Evolutionary conservation across 108 stramenopile genomes (phyloP).

Genomic region (Parmales sp.): DNA sequence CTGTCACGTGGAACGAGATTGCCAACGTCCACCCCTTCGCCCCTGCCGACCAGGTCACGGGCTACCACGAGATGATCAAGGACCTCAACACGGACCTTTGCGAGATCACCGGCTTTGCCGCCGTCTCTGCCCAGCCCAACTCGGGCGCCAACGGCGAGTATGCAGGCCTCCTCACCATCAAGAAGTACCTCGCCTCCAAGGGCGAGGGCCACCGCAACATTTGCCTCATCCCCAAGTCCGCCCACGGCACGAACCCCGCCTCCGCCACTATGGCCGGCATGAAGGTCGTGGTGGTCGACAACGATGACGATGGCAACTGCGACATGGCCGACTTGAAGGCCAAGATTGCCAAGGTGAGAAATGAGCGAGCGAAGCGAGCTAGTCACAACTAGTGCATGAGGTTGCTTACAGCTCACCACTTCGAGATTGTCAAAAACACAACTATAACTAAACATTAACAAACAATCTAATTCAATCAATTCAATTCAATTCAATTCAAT

Average conservation of each 20-base stretch:
- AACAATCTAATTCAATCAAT: too few relatives aligned
- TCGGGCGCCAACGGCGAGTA: constrained; percentile 96
- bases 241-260: constrained; percentile 98
- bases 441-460: too few relatives aligned
- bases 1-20: constrained; percentile 96
- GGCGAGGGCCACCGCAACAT: constrained; percentile 87
- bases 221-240: constrained; percentile 95
- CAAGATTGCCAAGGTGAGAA: constrained; percentile 88
- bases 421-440: too few relatives aligned
- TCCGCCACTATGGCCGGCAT: constrained; percentile 90
- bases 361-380: too few relatives aligned
- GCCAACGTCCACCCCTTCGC: constrained; percentile 96
- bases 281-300: constrained; percentile 93
- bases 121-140: constrained; percentile 96
- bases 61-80: constrained; percentile 87
- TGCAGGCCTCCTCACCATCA: constrained; percentile 88
- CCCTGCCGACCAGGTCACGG: constrained; percentile 79
- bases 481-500: too few relatives aligned
- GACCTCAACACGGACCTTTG: constrained; percentile 86
- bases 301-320: constrained; percentile 83
- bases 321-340: constrained; percentile 78
- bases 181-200: constrained; percentile 62
- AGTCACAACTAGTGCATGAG: too few relatives aligned
- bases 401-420: too few relatives aligned
- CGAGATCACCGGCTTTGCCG: constrained; percentile 96